Evolutionary conservation across 1,284 basidiomycete genomes (phyloP), one percentile per base, ranked within the genome.

Genomic region (Ceratobasidium sp.): DNA sequence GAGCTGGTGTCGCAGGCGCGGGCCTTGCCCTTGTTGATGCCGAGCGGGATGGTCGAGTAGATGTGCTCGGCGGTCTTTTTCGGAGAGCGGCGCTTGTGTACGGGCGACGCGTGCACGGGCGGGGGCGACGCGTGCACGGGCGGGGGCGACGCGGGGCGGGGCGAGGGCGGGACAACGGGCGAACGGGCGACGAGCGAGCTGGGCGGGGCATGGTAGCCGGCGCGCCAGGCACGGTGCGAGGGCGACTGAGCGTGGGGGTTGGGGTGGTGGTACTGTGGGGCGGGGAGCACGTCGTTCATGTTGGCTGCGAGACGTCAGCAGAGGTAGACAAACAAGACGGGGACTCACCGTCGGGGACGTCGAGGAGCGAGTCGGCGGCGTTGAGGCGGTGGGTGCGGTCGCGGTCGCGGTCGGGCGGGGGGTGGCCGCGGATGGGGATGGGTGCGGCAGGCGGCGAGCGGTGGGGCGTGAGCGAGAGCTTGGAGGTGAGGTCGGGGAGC

Each of bases 401-500:
- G 25, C 81, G 82, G 65, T 83, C 29, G 76, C 85, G 82, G 34
- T 86, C 85, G 77, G 82, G 82, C n/a, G 84, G 67, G 76, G 82
- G 37, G 81, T 78, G 57, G 81, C 84, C 67, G 82, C 88, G 81
- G 71, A 82, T 82, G 11, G 81, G 85, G 78, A 85, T 85, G 70
- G 84, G 82, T 82, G 54, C 84, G 40, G 76, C 86, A 86, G 37
- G 87, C 87, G 77, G 82, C 80, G 64, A 84, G 85, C 81, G 43
- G 61, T 62, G 61, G 61, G 32, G 61, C 25, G 88, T 87, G 79
- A 89, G 81, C n/a, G 88, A 86, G 76, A 91, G 86, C 69, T 71
- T 71, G 71, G 87, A 87, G 40, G 90, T 90, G 80, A 94, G 89
- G 85, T 93, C 92, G 76, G 92, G 92, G 56, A 94, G 87, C 82